These are phyloP conservation scores for Babesia ovata DNA, from an alignment of 169 alveolate species.

Conservation along the genomic window DNA sequence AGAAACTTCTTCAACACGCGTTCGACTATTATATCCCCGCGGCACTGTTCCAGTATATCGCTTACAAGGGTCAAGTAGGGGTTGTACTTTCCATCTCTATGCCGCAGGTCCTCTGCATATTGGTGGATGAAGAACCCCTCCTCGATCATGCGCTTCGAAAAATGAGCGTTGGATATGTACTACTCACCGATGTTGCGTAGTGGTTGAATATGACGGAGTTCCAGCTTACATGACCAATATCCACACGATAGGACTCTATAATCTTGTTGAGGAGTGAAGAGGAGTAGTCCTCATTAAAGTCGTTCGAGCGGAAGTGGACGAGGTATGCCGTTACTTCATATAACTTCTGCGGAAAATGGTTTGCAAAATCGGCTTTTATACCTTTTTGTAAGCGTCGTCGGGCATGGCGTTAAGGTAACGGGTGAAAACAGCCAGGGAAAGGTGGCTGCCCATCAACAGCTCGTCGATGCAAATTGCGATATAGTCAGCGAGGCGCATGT, in stretches of 20 bases:
- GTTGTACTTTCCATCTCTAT: constrained; percentile 12
- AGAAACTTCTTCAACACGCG: constrained; percentile 49
- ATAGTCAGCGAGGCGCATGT: constrained; percentile 61
- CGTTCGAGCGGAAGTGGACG: constrained; percentile 49
- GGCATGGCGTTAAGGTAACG: constrained; percentile 20
- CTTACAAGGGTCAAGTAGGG: constrained; percentile 37
- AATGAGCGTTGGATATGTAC: neutral
- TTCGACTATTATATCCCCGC: constrained; percentile 31
- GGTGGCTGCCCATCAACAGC: constrained; percentile 20
- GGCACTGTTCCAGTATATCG: constrained; percentile 35
- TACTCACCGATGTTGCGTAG: constrained; percentile 49
- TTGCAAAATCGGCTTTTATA: neutral
- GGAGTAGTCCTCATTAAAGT: constrained; percentile 52
- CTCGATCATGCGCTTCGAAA: constrained; percentile 32
- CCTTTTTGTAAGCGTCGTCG: constrained; percentile 32
- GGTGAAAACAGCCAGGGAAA: constrained; percentile 30
- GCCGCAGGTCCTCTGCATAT: constrained; percentile 10
- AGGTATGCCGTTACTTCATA: constrained; percentile 37
- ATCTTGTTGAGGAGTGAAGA: constrained; percentile 19
- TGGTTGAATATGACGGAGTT: constrained; percentile 35
- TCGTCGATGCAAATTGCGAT: constrained; percentile 59
- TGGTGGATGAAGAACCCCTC: constrained; percentile 41
- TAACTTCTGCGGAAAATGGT: constrained; percentile 7
- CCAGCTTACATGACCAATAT: constrained; percentile 12
- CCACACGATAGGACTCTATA: constrained; percentile 30